Evolutionary conservation across 169 alveolate genomes (phyloP), one percentile per base, ranked within the genome.

Genomic region (Plasmodium coatneyi): DNA sequence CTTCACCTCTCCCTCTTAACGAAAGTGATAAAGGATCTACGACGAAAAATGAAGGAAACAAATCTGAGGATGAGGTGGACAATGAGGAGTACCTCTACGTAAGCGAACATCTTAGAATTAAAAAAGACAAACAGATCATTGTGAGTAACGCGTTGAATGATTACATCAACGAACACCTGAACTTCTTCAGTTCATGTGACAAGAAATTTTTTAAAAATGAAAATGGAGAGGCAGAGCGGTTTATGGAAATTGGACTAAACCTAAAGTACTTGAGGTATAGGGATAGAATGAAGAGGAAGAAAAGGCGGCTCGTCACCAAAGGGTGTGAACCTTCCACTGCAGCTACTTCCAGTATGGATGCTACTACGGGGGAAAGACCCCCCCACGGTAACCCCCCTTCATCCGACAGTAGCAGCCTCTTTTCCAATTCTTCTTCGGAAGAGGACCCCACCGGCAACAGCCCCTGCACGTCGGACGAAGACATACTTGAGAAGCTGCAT

Each of bases 91-190:
- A 78, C 52, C 30, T 87, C 19, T 78, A 87, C 71, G n/a, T 79
- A 41, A 78, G 93, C 52, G 93, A 87, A 34, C 93, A 87, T 39
- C 71, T 87, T 28, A 10, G 52, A 66, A 87, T 87, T 5, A 52
- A 71, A 41, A 60, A 78, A 60, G 80, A 87, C 82, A 87, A 87
- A 22, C 39, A 87, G 19, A 79, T 87, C 5, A 78, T 66, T 49
- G 41, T 87, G 41, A 78, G 86, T 25, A 16, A 5, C 25, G 28
- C 71, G 0, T 71, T 87, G 49, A 87, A 87, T 79, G 82, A 87
- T 25, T 87, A 87, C 71, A 87, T 87, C 6, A 87, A 87, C 49
- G 82, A 87, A 16, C 71, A 87, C 19, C 34, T 79, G 32, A 39
- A 54, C 34, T 12, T 76, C 14, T 60, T 87, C 16, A 25, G 28